A percentile compares a stretch with the other conserved stretches of the same genome.
phyloP scores from a whole-genome alignment of 2,329 filamentous ascomycete genomes.

The Alternaria angustiovoidea region DNA sequence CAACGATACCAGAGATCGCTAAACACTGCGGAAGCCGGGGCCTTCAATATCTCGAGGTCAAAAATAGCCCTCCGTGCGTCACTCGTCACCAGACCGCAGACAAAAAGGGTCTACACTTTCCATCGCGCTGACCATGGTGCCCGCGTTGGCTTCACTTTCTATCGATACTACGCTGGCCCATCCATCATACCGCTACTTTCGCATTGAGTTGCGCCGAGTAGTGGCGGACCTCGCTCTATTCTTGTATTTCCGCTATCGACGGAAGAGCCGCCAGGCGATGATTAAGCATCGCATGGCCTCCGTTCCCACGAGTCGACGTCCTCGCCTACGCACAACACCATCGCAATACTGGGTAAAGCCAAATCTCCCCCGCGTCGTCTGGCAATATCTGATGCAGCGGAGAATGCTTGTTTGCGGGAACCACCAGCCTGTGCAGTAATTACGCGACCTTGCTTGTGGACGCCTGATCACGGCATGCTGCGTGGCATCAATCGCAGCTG shows the following conservation, averaged over 20 bases:
- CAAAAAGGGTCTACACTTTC: slow-evolving; percentile 12
- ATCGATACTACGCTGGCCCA: slow-evolving; percentile 21
- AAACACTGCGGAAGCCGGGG: slow-evolving; percentile 30
- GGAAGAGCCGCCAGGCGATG: neutral
- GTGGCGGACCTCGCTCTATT: slow-evolving; percentile 12
- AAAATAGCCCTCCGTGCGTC: slow-evolving; percentile 39
- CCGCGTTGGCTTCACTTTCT: slow-evolving; percentile 10
- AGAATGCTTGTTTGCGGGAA: slow-evolving; percentile 20
- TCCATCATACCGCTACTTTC: slow-evolving; percentile 12
- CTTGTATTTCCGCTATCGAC: slow-evolving; percentile 6
- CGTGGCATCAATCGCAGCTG: neutral
- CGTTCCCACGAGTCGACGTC: neutral
- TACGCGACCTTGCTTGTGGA: slow-evolving; percentile 20
- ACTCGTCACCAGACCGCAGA: slow-evolving; percentile 25
- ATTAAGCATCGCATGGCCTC: neutral
- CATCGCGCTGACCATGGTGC: slow-evolving; percentile 12
- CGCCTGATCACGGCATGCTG: slow-evolving; percentile 4
- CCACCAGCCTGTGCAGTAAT: slow-evolving; percentile 5
- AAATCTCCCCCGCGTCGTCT: slow-evolving; percentile 16
- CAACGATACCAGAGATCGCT: slow-evolving; percentile 33
- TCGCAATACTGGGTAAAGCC: slow-evolving; percentile 20
- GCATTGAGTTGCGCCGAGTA: slow-evolving; percentile 6
- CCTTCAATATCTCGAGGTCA: slow-evolving; percentile 33
- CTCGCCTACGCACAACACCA: slow-evolving; percentile 1
- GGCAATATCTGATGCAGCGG: slow-evolving; percentile 23